A percentile compares a stretch with the other conserved stretches of the same genome.
Evolutionary conservation across 805 yeast genomes (phyloP).

Genomic region (Pichia deserticola): DNA sequence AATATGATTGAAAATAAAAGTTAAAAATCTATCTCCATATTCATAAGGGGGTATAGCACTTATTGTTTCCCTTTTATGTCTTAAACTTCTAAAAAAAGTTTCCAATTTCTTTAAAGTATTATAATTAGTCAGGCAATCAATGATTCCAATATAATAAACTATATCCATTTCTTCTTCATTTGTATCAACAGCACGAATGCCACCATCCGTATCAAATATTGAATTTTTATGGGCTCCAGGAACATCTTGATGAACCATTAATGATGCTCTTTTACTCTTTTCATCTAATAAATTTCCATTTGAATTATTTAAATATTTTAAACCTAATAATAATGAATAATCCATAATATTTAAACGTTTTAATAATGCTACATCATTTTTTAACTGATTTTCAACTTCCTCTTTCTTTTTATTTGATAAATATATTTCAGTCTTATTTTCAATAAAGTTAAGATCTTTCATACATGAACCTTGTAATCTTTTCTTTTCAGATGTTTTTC

Average conservation of each 20-base stretch:
- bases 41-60: conserved; percentile 89
- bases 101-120: conserved; percentile 69
- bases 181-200: conserved; percentile 66
- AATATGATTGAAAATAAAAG: conserved; percentile 41
- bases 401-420: conserved; percentile 67
- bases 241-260: conserved; percentile 16
- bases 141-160: conserved; percentile 86
- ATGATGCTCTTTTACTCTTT: conserved; percentile 17
- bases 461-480: conserved; percentile 39
- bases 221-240: conserved; percentile 8
- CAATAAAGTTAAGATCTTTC: conserved; percentile 87
- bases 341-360: conserved; percentile 87
- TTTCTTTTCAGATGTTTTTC: conserved; percentile 40
- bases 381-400: conserved; percentile 60
- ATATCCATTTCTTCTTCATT: conserved; percentile 52
- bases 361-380: conserved; percentile 65
- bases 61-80: conserved; percentile 58
- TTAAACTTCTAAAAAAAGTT: conserved; percentile 74
- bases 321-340: conserved; percentile 81
- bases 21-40: conserved; percentile 79
- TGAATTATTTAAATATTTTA: conserved; percentile 67
- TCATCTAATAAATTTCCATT: conserved; percentile 25
- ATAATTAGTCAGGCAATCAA: conserved; percentile 85
- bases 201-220: conserved; percentile 51
- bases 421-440: conserved; percentile 51